A percentile compares a stretch with the other conserved stretches of the same genome.
Conservation (phyloP, 495 filamentous ascomycete species). For the Glutinoglossum americanum region DNA sequence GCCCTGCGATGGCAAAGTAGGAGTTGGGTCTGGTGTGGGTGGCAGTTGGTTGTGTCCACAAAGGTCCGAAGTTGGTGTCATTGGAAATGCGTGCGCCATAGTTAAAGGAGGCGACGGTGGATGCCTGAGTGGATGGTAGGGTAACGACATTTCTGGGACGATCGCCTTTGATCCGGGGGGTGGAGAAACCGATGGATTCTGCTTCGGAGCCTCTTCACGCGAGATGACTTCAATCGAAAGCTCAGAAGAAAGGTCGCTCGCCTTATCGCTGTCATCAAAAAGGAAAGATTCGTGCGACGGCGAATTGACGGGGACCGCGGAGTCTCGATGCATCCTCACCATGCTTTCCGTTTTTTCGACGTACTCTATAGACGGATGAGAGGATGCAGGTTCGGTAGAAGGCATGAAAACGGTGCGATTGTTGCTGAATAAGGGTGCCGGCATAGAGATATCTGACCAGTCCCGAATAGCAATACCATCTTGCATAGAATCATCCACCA, state of each 20-base stretch:
- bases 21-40: conserved; percentile 30
- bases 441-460: conserved; percentile 1
- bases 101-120: conserved; percentile 68
- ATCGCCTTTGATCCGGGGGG: conserved; percentile 20
- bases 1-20: conserved; percentile 12
- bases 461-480: conserved; percentile 9
- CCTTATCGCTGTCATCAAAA: conserved; percentile 42
- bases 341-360: conserved; percentile 38
- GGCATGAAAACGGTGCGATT: conserved; percentile 4
- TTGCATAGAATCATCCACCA: conserved; percentile 33
- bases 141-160: conserved; percentile 27
- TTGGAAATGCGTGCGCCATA: conserved; percentile 34
- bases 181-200: conserved; percentile 15
- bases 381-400: conserved; percentile 17
- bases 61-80: conserved; percentile 5
- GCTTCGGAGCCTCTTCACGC: conserved; percentile 22
- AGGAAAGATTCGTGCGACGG: conserved; percentile 33
- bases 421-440: background rate
- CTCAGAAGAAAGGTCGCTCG: conserved; percentile 64
- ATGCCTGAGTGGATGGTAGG: conserved; percentile 43
- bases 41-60: conserved; percentile 24
- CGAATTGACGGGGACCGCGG: conserved; percentile 21
- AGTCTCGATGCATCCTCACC: conserved; percentile 25
- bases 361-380: conserved; percentile 28
- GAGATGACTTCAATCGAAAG: conserved; percentile 47